A percentile compares a stretch with the other conserved stretches of the same genome.
Conservation (phyloP, 2,329 filamentous ascomycete genomes). For the Chaetomium olivaceum region DNA sequence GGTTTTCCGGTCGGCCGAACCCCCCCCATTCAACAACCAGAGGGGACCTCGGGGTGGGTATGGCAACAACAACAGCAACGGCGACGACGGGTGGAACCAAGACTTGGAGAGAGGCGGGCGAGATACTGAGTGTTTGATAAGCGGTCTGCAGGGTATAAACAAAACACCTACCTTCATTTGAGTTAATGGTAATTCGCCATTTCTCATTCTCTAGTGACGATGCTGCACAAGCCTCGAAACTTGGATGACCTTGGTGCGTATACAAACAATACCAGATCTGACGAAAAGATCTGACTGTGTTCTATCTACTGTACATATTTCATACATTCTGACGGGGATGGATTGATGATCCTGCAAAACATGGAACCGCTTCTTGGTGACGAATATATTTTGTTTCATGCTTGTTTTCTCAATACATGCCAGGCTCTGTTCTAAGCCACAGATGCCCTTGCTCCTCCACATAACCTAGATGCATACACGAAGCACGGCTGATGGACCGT, state of each 20-base stretch:
- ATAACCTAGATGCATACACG: too few relatives aligned
- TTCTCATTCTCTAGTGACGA: not conserved
- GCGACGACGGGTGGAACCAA: slow-evolving; percentile 30
- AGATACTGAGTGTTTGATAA: slow-evolving; percentile 25
- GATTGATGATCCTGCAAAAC: not conserved
- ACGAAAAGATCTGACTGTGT: not conserved
- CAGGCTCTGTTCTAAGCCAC: too few relatives aligned
- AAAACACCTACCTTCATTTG: not conserved
- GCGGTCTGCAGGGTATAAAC: not conserved
- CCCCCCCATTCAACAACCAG: slow-evolving; percentile 4
- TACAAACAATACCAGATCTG: not conserved
- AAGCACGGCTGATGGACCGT: too few relatives aligned
- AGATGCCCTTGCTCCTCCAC: too few relatives aligned
- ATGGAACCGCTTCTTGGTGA: not conserved
- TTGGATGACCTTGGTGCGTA: not conserved
- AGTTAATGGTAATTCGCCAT: slow-evolving; percentile 6
- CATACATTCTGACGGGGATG: not conserved
- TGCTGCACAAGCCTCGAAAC: not conserved
- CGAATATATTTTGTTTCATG: slow-evolving; percentile 1
- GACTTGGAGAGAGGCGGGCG: slow-evolving; percentile 29
- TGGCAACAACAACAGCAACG: slow-evolving; percentile 11
- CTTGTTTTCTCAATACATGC: not conserved
- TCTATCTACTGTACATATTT: slow-evolving; percentile 8
- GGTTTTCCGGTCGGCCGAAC: slow-evolving; percentile 17
- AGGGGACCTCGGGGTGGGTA: slow-evolving; percentile 19